Evolutionary conservation across 495 filamentous ascomycete genomes (phyloP).

Genomic region (Tricharina praecox): DNA sequence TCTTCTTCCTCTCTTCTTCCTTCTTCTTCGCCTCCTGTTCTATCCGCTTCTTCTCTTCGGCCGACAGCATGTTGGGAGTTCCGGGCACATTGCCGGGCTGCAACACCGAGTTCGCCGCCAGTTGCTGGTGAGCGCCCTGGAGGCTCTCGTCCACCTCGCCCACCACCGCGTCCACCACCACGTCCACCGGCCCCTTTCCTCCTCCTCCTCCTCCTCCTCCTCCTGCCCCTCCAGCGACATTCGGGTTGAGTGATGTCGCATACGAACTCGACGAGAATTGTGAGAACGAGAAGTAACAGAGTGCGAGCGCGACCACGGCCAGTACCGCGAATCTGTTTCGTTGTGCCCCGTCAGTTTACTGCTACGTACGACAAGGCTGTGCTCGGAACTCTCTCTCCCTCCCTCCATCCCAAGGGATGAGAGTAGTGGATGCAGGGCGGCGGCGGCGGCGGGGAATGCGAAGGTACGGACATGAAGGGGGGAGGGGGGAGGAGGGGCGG

Average conservation of each 20-base stretch:
- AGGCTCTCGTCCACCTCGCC: conserved; percentile 7
- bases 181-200: too few relatives aligned
- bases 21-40: conserved; percentile 11
- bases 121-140: conserved; percentile 13
- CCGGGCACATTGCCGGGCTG: conserved; percentile 1
- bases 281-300: conserved; percentile 7
- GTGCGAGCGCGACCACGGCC: conserved; percentile 8
- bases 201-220: too few relatives aligned
- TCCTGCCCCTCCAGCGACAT: too few relatives aligned
- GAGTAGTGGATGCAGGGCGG: too few relatives aligned
- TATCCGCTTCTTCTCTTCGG: conserved; percentile 7
- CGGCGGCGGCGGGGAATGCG: background rate
- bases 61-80: background rate
- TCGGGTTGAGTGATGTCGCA: conserved; percentile 9
- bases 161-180: background rate
- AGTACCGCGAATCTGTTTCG: background rate
- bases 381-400: too few relatives aligned
- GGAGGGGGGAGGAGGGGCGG: background rate
- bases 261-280: conserved; percentile 17
- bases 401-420: background rate
- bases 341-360: background rate
- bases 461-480: background rate
- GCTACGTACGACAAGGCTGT: too few relatives aligned
- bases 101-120: conserved; percentile 4
- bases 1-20: conserved; percentile 11